Evolutionary conservation across 23 red algal genomes (phyloP).

Genomic region (Gracilaria domingensis): DNA sequence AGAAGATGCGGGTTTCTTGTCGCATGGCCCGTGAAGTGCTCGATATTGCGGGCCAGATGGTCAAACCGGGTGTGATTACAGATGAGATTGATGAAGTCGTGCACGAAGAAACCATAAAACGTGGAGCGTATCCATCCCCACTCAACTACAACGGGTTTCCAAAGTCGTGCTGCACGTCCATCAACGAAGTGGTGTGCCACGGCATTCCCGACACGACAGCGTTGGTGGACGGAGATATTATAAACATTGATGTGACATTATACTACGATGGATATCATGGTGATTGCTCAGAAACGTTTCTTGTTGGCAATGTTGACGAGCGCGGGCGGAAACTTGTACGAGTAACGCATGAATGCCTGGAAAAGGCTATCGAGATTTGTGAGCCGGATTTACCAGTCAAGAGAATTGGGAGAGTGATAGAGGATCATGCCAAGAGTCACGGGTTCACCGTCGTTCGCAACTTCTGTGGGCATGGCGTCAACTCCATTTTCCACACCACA

Average conservation of each 20-base stretch:
- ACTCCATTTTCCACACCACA: conserved; percentile 90
- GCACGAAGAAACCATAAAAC: conserved; percentile 84
- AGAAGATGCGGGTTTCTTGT: conserved; percentile 83
- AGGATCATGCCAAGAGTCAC: conserved; percentile 71
- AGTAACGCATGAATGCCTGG: conserved; percentile 89
- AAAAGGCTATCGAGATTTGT: conserved; percentile 85
- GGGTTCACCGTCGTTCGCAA: conserved; percentile 85
- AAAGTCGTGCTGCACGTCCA: conserved; percentile 98
- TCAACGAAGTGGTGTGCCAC: conserved; percentile 99
- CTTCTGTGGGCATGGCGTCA: conserved; percentile 98
- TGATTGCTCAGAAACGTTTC: conserved; percentile 95
- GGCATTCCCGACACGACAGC: conserved; percentile 88
- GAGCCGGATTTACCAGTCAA: conserved; percentile 81
- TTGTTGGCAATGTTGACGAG: conserved; percentile 88
- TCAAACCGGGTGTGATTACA: conserved; percentile 82
- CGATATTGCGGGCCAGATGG: conserved; percentile 78
- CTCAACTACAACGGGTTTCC: conserved; percentile 96
- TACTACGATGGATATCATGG: conserved; percentile 95
- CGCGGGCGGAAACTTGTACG: conserved; percentile 70
- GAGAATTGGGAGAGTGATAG: conserved; percentile 91
- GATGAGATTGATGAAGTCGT: conserved; percentile 96
- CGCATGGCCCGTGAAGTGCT: conserved; percentile 92
- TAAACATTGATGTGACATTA: conserved; percentile 96
- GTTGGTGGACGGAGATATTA: conserved; percentile 93
- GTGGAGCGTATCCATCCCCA: conserved; percentile 92